Evolutionary conservation across 2,329 filamentous ascomycete species (phyloP).

Genomic region (Monilinia polystroma): DNA sequence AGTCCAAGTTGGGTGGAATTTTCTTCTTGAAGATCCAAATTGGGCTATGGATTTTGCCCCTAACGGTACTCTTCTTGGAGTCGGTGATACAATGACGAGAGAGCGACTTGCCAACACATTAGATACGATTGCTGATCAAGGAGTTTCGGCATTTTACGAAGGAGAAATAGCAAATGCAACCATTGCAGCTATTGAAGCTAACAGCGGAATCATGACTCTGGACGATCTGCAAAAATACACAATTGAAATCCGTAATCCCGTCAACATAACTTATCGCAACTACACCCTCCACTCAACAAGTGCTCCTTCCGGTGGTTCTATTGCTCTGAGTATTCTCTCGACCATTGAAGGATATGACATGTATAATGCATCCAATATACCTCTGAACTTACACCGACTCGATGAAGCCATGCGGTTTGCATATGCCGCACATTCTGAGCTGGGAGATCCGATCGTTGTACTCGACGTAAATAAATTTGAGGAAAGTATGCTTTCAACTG

Average conservation of each 20-base stretch:
- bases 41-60: constrained; percentile 72
- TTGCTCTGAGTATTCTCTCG: constrained; percentile 68
- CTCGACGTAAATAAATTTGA: constrained; percentile 63
- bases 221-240: constrained; percentile 65
- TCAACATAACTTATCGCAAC: constrained; percentile 64
- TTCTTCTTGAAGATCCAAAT: constrained; percentile 58
- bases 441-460: constrained; percentile 82
- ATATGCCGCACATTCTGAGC: constrained; percentile 73
- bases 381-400: constrained; percentile 76
- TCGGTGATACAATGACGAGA: constrained; percentile 64
- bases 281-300: constrained; percentile 68
- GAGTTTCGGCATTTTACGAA: constrained; percentile 61
- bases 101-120: constrained; percentile 66
- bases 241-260: constrained; percentile 60
- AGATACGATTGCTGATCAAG: constrained; percentile 58
- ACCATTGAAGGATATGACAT: constrained; percentile 69
- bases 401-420: constrained; percentile 88
- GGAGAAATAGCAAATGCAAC: constrained; percentile 62
- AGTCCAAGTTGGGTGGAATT: constrained; percentile 50
- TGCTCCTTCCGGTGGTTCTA: constrained; percentile 74
- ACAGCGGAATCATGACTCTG: constrained; percentile 67
- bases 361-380: constrained; percentile 46
- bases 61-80: constrained; percentile 56
- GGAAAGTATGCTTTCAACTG: constrained; percentile 61
- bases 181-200: constrained; percentile 55